Base-by-base conservation (phyloP, 257 asterid species). In the Linderniella brevidens region DNA sequence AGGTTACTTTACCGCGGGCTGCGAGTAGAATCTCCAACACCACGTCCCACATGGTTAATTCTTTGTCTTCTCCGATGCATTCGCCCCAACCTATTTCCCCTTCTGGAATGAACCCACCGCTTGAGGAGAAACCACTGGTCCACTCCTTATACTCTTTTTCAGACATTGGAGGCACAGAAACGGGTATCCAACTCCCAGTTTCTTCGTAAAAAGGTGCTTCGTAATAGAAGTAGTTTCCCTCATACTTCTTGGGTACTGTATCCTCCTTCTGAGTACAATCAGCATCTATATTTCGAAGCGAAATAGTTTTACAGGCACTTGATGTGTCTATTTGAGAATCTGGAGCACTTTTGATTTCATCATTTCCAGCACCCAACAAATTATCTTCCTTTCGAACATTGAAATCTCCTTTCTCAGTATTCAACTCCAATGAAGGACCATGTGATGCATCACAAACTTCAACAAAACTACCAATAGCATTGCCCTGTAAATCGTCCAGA, bases 41-140 rank as follows among this genome's bases (percentile, higher is more conserved):
- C 60, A 90, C 92, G 48, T 90, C 92, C 99, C 99, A 90, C 99
- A 90, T 90, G 50, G 96, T 90, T 67, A 90, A 54, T 69, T 81
- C 96, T 66, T 70, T 82, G 39, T 72, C 85, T 63, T 70, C 81
- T 35, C 71, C 77, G 36, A 61, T 48, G 65, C 63, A 70, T 53
- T 74, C 74, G 52, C 67, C 55, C 95, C 90, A 76, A 42, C 79
- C 82, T 59, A 63, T 42, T 52, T 77, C 84, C 36, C 64, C 85
- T 58, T 73, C 81, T 6, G 94, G 93, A 65, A 76, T 47, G 54
- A 68, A 79, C 14, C 93, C 93, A 14, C 93, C 93, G 50, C 69
- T 75, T 16, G 93, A 68, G 76, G 80, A 69, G 52, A 74, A 62
- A 37, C 96, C 96, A 42, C 62, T 63, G 42, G 77, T 66, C 99